Evolutionary conservation across 2,329 filamentous ascomycete species (phyloP).

Genomic region (Alternaria tenuissima): DNA sequence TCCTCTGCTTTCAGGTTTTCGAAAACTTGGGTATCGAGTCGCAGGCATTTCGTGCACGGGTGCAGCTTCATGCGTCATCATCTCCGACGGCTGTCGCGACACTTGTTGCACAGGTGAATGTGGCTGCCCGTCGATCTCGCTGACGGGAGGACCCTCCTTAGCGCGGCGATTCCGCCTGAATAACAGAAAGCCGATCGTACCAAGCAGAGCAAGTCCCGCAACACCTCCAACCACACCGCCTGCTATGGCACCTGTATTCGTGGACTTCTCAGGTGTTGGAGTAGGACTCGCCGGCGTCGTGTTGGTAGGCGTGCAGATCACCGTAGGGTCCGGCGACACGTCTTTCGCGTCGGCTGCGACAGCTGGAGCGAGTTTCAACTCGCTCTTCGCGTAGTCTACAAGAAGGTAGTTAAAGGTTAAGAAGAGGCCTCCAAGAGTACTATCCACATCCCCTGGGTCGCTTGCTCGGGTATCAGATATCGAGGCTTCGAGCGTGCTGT

Average conservation of each 20-base stretch:
- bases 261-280: neutral
- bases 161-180: neutral
- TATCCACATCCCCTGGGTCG: slow-evolving; percentile 8
- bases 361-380: slow-evolving; percentile 17
- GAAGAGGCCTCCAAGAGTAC: slow-evolving; percentile 14
- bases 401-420: slow-evolving; percentile 20
- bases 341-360: slow-evolving; percentile 1
- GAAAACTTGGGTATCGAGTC: neutral
- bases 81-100: neutral
- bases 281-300: neutral
- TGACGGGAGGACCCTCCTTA: neutral
- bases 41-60: slow-evolving; percentile 1
- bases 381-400: slow-evolving; percentile 18
- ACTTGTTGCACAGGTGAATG: neutral
- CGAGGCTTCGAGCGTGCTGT: slow-evolving; percentile 16
- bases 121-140: neutral
- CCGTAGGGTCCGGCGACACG: slow-evolving; percentile 7
- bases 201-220: slow-evolving; percentile 4
- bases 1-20: neutral
- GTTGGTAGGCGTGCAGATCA: slow-evolving; percentile 6
- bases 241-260: slow-evolving; percentile 8
- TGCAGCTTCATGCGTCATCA: neutral
- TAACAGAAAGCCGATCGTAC: neutral
- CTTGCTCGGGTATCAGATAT: slow-evolving; percentile 12
- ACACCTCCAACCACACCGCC: slow-evolving; percentile 11